Percentiles rank a stretch among this genome's conserved stretches.
Evolutionary conservation across 257 asterid species (phyloP).

Genomic region (Gentiana macrophylla): DNA sequence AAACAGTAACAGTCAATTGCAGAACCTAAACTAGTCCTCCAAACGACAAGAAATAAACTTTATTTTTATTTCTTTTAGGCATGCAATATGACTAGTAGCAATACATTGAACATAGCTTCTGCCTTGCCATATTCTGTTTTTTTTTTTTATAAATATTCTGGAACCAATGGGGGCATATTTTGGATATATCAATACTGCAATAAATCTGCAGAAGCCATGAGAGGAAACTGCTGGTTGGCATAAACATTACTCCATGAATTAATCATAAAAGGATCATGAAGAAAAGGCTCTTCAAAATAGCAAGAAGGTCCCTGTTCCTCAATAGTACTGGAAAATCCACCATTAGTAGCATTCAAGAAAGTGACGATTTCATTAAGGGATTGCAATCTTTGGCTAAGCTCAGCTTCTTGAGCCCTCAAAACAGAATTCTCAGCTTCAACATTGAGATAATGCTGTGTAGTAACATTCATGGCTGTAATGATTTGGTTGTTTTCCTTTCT

Average conservation of each 20-base stretch:
- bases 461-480: constrained; percentile 30
- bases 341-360: constrained; percentile 19
- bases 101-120: no score
- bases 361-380: constrained; percentile 49
- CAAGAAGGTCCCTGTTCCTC: background rate
- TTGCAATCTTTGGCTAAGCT: constrained; percentile 63
- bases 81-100: no score
- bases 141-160: background rate
- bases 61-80: no score
- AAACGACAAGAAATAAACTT: no score
- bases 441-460: constrained; percentile 36
- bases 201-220: constrained; percentile 45
- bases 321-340: background rate
- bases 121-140: background rate
- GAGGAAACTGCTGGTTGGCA: constrained; percentile 40
- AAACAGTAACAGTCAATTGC: no score
- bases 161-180: no score
- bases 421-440: constrained; percentile 77
- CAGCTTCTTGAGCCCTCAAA: constrained; percentile 68
- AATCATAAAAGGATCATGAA: constrained; percentile 24
- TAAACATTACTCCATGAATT: constrained; percentile 40
- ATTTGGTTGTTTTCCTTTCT: constrained; percentile 55
- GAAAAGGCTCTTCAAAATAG: constrained; percentile 18
- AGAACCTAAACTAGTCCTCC: no score
- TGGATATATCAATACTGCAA: constrained; percentile 20